phyloP scores from a whole-genome alignment of 305 asterid genomes.

The Rubia peregrina region DNA sequence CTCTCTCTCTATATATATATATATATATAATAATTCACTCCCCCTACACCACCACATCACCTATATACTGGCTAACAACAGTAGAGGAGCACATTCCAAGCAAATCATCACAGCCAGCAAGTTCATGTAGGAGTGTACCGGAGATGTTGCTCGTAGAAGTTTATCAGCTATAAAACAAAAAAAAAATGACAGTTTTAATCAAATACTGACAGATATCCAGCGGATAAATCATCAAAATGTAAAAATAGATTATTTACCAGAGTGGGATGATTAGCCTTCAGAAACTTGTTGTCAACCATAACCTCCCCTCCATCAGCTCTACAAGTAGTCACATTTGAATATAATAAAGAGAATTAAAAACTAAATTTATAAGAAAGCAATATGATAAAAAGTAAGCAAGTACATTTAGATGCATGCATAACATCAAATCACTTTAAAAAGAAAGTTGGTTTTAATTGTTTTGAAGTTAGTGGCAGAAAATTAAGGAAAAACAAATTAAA shows the following conservation, averaged over 20 bases:
- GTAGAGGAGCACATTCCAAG: background rate
- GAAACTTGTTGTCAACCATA: constrained; percentile 70
- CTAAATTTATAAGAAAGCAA: background rate
- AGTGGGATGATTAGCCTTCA: constrained; percentile 69
- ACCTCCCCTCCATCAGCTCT: constrained; percentile 83
- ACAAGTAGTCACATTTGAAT: constrained; percentile 21
- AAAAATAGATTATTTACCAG: constrained; percentile 32
- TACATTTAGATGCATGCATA: background rate
- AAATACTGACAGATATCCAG: background rate
- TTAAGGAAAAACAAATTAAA: constrained; percentile 6
- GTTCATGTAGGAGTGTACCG: constrained; percentile 40
- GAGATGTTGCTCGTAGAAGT: constrained; percentile 65
- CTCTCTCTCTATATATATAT: too few relatives aligned
- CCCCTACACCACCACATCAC: constrained; percentile 30
- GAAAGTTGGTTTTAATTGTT: background rate
- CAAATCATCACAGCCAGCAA: constrained; percentile 6
- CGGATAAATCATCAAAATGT: constrained; percentile 5
- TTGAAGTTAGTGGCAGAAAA: constrained; percentile 8
- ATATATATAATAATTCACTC: background rate
- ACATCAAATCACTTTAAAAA: background rate
- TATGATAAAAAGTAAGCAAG: background rate
- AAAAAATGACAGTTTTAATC: constrained; percentile 9
- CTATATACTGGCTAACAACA: constrained; percentile 19
- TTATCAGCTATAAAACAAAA: constrained; percentile 53
- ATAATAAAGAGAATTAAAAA: background rate